Evolutionary conservation across 202 grass and related monocot genomes (phyloP).

Genomic region (Bolboschoenoplectus hybrid): DNA sequence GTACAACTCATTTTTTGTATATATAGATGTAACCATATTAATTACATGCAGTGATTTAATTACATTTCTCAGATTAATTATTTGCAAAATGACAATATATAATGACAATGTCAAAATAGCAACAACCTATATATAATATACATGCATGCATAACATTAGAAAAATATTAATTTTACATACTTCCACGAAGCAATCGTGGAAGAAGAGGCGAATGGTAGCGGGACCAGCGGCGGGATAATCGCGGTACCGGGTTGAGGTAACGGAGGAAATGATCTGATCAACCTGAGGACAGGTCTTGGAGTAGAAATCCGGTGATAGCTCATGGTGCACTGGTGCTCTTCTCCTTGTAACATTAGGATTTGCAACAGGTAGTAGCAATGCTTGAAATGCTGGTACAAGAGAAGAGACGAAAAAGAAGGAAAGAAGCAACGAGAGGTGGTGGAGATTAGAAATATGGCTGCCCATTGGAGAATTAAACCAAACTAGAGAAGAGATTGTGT

Average conservation of each 20-base stretch:
- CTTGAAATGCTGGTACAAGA: constrained; percentile 47
- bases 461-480: constrained; percentile 33
- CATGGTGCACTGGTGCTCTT: constrained; percentile 67
- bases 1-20: background rate
- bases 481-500: constrained; percentile 6
- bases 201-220: constrained; percentile 90
- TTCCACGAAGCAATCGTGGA: constrained; percentile 97
- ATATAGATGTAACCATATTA: background rate
- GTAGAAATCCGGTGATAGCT: constrained; percentile 82
- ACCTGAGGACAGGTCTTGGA: constrained; percentile 65
- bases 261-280: constrained; percentile 77
- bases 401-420: constrained; percentile 48
- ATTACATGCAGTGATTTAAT: background rate
- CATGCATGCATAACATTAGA: background rate
- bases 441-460: background rate
- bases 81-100: background rate
- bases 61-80: background rate
- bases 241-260: constrained; percentile 63
- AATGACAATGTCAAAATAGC: background rate
- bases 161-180: constrained; percentile 39
- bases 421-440: constrained; percentile 25
- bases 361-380: constrained; percentile 18
- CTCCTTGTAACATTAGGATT: constrained; percentile 24
- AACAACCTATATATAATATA: background rate
- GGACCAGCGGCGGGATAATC: constrained; percentile 66